Evolutionary conservation across 306 rosid genomes (phyloP).

Genomic region (Cicer yamashitae): DNA sequence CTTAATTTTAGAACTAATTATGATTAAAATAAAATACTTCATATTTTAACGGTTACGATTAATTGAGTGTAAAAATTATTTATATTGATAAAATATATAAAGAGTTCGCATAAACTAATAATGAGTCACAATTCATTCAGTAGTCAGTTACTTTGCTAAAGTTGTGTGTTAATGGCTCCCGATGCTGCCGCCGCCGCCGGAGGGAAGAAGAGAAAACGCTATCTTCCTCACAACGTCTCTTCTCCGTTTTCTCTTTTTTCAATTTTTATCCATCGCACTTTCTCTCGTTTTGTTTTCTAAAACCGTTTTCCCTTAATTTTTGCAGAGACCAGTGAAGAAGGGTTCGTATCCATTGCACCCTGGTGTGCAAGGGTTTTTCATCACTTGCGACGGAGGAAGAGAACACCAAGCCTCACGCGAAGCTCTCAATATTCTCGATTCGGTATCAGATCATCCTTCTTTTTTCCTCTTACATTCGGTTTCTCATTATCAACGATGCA

Average conservation of each 20-base stretch:
- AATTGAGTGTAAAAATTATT: too few relatives aligned
- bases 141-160: neutral
- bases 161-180: constrained; percentile 54
- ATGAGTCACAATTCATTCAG: too few relatives aligned
- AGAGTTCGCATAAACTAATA: too few relatives aligned
- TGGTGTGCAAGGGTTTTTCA: constrained; percentile 89
- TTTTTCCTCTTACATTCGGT: neutral
- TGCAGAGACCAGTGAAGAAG: constrained; percentile 86
- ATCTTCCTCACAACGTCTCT: constrained; percentile 80
- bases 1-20: too few relatives aligned
- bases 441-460: constrained; percentile 51
- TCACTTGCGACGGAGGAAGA: constrained; percentile 96
- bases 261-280: neutral
- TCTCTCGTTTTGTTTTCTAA: neutral
- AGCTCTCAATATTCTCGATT: constrained; percentile 87
- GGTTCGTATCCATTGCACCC: constrained; percentile 86
- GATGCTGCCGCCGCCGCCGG: constrained; percentile 34
- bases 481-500: neutral
- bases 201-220: constrained; percentile 77
- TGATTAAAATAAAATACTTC: too few relatives aligned
- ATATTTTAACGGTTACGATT: too few relatives aligned
- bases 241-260: neutral
- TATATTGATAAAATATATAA: too few relatives aligned
- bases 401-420: constrained; percentile 90
- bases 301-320: neutral